Evolutionary conservation across 768 basidiomycete species (phyloP).

Genomic region (Leccinum disarticulatum): DNA sequence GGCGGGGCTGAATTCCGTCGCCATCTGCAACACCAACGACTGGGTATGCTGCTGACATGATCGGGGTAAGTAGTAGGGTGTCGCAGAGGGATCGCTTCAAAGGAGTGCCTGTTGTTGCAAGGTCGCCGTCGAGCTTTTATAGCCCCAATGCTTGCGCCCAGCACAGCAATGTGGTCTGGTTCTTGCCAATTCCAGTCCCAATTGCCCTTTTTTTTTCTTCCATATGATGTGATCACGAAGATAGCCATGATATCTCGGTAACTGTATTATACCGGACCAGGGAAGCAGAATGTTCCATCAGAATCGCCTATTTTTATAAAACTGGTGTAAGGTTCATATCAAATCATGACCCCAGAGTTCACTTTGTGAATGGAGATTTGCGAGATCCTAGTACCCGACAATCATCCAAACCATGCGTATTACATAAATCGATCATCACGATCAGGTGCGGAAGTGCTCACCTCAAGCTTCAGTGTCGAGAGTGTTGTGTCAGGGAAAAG

Average conservation of each 20-base stretch:
- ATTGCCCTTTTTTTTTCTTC: not conserved
- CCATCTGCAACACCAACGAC: slow-evolving; percentile 3
- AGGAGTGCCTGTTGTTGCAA: not conserved
- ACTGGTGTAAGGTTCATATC: not conserved
- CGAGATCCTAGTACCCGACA: not conserved
- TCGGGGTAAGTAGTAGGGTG: not conserved
- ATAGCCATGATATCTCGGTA: not conserved
- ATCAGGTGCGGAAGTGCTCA: not conserved
- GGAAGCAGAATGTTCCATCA: not conserved
- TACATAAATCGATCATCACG: not conserved
- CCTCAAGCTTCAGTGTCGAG: not conserved
- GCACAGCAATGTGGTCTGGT: not conserved
- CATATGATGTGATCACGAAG: not conserved
- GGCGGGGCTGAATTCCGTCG: slow-evolving; percentile 15
- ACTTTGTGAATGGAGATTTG: not conserved
- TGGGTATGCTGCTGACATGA: slow-evolving; percentile 16
- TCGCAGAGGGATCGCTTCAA: not conserved
- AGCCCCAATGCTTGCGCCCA: not conserved
- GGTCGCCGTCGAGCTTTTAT: not conserved
- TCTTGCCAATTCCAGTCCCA: not conserved
- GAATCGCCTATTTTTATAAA: not conserved
- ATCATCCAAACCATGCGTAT: not conserved
- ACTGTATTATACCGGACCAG: not conserved
- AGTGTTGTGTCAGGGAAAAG: not conserved
- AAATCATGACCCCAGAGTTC: not conserved